Percentiles rank a stretch among this genome's conserved stretches.
phyloP scores from a whole-genome alignment of 208 protist species.

The Endotrypanum monterogeii region DNA sequence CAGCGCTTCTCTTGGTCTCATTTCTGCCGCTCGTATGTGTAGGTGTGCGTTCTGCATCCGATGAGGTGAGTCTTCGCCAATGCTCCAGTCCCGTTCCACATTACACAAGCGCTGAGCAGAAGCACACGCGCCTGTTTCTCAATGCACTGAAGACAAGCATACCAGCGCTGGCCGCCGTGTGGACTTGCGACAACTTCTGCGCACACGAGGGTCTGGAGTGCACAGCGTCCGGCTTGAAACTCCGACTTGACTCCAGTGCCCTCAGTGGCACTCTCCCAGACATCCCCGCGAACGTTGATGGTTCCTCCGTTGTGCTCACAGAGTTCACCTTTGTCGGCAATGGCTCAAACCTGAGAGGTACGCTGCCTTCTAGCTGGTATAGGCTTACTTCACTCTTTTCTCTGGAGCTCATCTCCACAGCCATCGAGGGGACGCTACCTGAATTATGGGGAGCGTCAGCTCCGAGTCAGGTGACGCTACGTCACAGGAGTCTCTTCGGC shows the following conservation, averaged over 20 bases:
- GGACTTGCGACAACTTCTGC: slow-evolving; percentile 34
- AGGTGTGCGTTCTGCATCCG: slow-evolving; percentile 1
- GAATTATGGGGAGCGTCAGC: not conserved
- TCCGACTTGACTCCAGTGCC: slow-evolving; percentile 9
- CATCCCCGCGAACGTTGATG: slow-evolving; percentile 8
- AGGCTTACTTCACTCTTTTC: slow-evolving; percentile 1
- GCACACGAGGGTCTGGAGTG: slow-evolving; percentile 18
- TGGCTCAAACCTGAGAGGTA: slow-evolving; percentile 4
- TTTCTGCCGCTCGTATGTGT: slow-evolving; percentile 6
- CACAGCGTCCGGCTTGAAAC: slow-evolving; percentile 1
- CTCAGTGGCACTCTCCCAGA: slow-evolving; percentile 16
- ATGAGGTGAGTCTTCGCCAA: not conserved
- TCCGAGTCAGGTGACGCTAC: not conserved
- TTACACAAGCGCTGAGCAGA: slow-evolving; percentile 15
- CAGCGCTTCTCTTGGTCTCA: slow-evolving; percentile 15
- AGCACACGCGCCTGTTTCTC: slow-evolving; percentile 21
- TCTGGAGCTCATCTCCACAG: slow-evolving; percentile 14
- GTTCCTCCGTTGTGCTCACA: slow-evolving; percentile 14
- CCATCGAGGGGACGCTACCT: slow-evolving; percentile 12
- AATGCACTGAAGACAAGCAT: slow-evolving; percentile 17
- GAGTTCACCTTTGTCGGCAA: slow-evolving; percentile 12
- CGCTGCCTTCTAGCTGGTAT: slow-evolving; percentile 23
- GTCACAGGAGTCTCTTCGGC: too few relatives aligned
- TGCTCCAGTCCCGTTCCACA: slow-evolving; percentile 13
- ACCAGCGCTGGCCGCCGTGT: slow-evolving; percentile 6